A percentile compares a stretch with the other conserved stretches of the same genome.
Evolutionary conservation across 805 yeast genomes (phyloP).

Genomic region (Dipodascus albidus): DNA sequence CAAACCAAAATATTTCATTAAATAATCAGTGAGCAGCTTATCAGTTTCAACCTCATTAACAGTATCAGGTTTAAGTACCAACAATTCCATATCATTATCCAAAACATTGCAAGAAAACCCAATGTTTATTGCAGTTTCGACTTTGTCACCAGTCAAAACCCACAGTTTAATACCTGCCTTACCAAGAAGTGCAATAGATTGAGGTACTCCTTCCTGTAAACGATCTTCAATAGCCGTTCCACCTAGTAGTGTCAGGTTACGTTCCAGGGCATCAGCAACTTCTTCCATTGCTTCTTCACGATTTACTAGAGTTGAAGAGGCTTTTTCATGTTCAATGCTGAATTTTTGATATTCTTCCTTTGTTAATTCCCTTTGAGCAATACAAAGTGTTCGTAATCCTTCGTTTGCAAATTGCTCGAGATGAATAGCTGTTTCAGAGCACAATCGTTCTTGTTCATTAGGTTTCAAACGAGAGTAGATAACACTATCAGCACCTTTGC

Average conservation of each 20-base stretch:
- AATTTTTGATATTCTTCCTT: conserved; percentile 35
- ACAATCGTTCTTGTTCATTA: conserved; percentile 28
- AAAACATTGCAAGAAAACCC: conserved; percentile 70
- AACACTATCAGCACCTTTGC: conserved; percentile 72
- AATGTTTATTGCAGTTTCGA: conserved; percentile 76
- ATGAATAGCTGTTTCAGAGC: conserved; percentile 47
- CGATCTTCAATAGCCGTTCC: conserved; percentile 79
- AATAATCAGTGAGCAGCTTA: conserved; percentile 31
- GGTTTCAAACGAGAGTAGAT: conserved; percentile 37
- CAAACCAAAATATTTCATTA: conserved; percentile 37
- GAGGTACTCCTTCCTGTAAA: conserved; percentile 70
- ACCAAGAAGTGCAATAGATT: conserved; percentile 51
- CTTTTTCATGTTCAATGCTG: conserved; percentile 39
- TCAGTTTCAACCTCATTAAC: conserved; percentile 19
- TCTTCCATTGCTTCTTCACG: conserved; percentile 47
- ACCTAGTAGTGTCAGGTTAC: conserved; percentile 46
- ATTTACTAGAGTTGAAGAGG: conserved; percentile 40
- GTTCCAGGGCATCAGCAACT: conserved; percentile 50
- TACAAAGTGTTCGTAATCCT: conserved; percentile 66
- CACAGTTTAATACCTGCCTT: conserved; percentile 71
- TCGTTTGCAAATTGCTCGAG: conserved; percentile 63
- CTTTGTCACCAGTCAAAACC: conserved; percentile 76
- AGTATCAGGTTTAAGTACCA: conserved; percentile 37
- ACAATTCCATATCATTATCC: conserved; percentile 54
- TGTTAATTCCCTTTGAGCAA: conserved; percentile 46